phyloP scores from a whole-genome alignment of 495 filamentous ascomycete genomes.

The Penicillium malachiteum region DNA sequence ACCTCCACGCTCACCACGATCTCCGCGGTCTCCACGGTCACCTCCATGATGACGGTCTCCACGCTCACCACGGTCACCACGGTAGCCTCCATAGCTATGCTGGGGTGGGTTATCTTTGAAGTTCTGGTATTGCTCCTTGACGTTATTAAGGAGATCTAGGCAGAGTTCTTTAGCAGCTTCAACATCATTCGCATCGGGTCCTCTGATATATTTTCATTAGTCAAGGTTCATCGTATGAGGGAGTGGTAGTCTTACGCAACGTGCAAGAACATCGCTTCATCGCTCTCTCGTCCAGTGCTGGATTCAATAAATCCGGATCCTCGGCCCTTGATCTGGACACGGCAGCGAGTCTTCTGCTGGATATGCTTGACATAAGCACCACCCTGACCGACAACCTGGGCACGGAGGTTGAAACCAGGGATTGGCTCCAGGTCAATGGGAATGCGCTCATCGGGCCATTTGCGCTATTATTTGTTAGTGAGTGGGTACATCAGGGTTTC shows the following conservation, averaged over 20 bases:
- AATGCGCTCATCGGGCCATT: slow-evolving; percentile 98
- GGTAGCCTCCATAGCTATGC: slow-evolving; percentile 58
- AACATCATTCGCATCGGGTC: slow-evolving; percentile 84
- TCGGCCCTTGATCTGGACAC: slow-evolving; percentile 95
- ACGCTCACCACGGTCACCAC: slow-evolving; percentile 30
- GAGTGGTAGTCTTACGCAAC: slow-evolving; percentile 64
- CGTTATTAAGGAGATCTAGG: slow-evolving; percentile 78
- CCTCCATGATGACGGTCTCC: slow-evolving; percentile 26
- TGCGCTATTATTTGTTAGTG: slow-evolving; percentile 62
- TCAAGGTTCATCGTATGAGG: neutral
- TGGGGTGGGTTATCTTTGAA: slow-evolving; percentile 84
- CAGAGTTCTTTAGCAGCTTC: slow-evolving; percentile 83
- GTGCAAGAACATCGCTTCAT: slow-evolving; percentile 93
- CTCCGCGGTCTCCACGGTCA: slow-evolving; percentile 6
- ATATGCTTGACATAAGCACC: slow-evolving; percentile 97
- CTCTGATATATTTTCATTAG: slow-evolving; percentile 55
- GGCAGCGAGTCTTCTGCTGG: slow-evolving; percentile 88
- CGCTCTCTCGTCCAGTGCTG: slow-evolving; percentile 78
- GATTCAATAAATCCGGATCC: slow-evolving; percentile 94
- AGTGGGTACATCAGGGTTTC: neutral
- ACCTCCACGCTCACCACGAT: slow-evolving; percentile 16
- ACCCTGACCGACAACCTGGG: slow-evolving; percentile 90
- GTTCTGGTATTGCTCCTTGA: slow-evolving; percentile 79
- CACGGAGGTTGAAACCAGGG: slow-evolving; percentile 93
- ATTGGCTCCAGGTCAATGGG: slow-evolving; percentile 86